Evolutionary conservation across 1,284 basidiomycete species (phyloP).

Genomic region (Tausonia pullulans): DNA sequence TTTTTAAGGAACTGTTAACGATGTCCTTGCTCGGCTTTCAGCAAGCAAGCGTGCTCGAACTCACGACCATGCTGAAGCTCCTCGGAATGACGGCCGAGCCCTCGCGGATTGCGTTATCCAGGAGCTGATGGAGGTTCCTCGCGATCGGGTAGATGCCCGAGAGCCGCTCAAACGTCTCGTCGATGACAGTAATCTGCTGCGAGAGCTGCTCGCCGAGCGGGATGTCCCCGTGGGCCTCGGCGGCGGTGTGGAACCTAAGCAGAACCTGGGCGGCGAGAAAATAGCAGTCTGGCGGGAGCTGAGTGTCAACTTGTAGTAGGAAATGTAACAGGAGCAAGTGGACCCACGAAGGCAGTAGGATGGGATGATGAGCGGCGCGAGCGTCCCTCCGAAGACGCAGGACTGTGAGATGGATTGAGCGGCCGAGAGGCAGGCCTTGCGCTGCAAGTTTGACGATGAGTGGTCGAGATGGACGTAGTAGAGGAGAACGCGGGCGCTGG

Average conservation of each 20-base stretch:
- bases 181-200: constrained; percentile 10
- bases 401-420: constrained; percentile 17
- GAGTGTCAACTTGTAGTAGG: neutral
- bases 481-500: constrained; percentile 12
- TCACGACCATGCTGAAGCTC: constrained; percentile 28
- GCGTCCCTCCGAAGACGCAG: constrained; percentile 2
- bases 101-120: constrained; percentile 8
- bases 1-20: neutral
- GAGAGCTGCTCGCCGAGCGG: neutral
- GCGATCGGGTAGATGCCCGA: constrained; percentile 6
- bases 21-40: constrained; percentile 3
- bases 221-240: constrained; percentile 3
- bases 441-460: constrained; percentile 9
- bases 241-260: constrained; percentile 10
- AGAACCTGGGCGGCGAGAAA: constrained; percentile 16
- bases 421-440: constrained; percentile 13
- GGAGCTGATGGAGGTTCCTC: constrained; percentile 10
- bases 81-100: constrained; percentile 8
- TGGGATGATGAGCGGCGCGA: constrained; percentile 1
- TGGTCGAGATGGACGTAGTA: constrained; percentile 16
- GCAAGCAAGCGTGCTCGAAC: neutral
- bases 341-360: constrained; percentile 13
- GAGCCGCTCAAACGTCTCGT: constrained; percentile 7
- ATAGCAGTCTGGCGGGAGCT: constrained; percentile 10
- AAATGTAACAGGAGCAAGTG: neutral